A percentile compares a stretch with the other conserved stretches of the same genome.
Conservation (phyloP, 306 rosid genomes). For the Rosa chinensis region DNA sequence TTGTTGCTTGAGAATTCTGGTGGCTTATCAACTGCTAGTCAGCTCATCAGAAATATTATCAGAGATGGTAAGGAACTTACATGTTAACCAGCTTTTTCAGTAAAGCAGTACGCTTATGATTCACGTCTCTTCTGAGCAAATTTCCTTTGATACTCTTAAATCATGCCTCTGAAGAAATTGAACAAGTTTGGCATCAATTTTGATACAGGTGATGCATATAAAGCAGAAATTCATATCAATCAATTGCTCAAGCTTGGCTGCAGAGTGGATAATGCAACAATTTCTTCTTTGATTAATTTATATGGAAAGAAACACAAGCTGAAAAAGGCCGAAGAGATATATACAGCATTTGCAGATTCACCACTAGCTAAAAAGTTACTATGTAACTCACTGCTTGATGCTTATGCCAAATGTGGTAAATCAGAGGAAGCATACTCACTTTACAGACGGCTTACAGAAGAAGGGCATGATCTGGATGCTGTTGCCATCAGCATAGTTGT, state of each 20-base stretch:
- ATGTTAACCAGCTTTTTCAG: background rate
- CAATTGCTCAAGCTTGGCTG: slow-evolving; percentile 47
- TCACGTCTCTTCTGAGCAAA: slow-evolving; percentile 7
- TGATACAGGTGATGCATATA: slow-evolving; percentile 68
- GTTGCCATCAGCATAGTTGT: slow-evolving; percentile 81
- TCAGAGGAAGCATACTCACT: slow-evolving; percentile 68
- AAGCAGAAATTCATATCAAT: slow-evolving; percentile 56
- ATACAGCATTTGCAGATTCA: slow-evolving; percentile 55
- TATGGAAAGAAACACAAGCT: slow-evolving; percentile 68
- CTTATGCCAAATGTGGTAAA: slow-evolving; percentile 73
- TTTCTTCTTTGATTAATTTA: slow-evolving; percentile 62
- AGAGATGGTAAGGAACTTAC: slow-evolving; percentile 57
- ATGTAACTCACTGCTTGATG: slow-evolving; percentile 76
- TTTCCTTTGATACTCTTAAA: slow-evolving; percentile 20
- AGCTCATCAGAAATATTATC: slow-evolving; percentile 47
- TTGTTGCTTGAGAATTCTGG: slow-evolving; percentile 47
- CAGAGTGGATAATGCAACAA: slow-evolving; percentile 52
- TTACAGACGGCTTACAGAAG: slow-evolving; percentile 54
- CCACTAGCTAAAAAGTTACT: slow-evolving; percentile 36
- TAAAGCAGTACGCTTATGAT: background rate
- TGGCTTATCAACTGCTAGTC: slow-evolving; percentile 46
- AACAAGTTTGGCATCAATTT: slow-evolving; percentile 5
- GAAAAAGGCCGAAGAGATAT: slow-evolving; percentile 68
- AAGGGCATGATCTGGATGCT: slow-evolving; percentile 64
- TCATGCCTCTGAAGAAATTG: slow-evolving; percentile 18